Conservation (phyloP, 2,329 filamentous ascomycete genomes). For the Trichoderma gracile region DNA sequence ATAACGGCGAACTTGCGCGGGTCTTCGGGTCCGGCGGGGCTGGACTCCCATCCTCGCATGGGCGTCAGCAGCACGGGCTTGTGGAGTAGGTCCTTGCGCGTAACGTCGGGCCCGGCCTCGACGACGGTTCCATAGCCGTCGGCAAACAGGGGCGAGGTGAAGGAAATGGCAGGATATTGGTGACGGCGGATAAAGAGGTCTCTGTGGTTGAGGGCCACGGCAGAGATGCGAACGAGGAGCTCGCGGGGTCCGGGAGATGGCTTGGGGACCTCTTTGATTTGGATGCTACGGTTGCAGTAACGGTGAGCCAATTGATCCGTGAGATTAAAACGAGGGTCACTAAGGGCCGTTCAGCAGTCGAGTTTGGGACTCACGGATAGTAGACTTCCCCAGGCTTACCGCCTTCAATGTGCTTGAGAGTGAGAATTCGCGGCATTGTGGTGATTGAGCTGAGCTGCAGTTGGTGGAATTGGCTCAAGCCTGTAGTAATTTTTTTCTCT, state of each 20-base stretch:
- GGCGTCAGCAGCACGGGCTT: conserved; percentile 79
- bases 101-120: conserved; percentile 55
- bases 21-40: conserved; percentile 72
- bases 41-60: conserved; percentile 72
- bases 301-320: conserved; percentile 23
- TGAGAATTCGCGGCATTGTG: conserved; percentile 58
- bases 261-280: conserved; percentile 61
- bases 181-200: conserved; percentile 93
- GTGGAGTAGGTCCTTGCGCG: conserved; percentile 46
- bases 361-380: conserved; percentile 60
- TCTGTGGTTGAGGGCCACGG: conserved; percentile 88
- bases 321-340: too few relatives aligned
- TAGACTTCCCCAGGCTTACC: conserved; percentile 86
- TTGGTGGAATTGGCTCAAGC: background rate
- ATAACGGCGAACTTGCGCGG: conserved; percentile 60
- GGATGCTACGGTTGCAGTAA: conserved; percentile 46
- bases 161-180: conserved; percentile 83
- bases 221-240: conserved; percentile 72
- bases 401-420: conserved; percentile 67
- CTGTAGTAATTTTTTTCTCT: background rate
- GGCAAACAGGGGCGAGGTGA: conserved; percentile 74
- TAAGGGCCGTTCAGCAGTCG: background rate
- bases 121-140: conserved; percentile 80
- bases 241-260: conserved; percentile 66
- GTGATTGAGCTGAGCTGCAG: background rate